Evolutionary conservation across 306 rosid species (phyloP).

Genomic region (Ormosia semicastrata): DNA sequence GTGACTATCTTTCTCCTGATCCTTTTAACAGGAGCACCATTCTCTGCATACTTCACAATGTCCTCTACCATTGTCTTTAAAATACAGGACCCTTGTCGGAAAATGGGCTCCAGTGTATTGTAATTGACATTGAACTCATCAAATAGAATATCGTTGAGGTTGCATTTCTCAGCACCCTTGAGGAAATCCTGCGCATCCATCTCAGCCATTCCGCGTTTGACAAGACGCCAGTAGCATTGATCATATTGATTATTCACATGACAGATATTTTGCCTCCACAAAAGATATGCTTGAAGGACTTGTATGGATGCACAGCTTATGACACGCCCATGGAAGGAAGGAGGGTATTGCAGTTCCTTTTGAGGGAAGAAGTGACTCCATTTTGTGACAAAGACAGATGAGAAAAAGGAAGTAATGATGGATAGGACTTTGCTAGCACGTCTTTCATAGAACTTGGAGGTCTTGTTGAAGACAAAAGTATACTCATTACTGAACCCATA

Average conservation of each 20-base stretch:
- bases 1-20: slow-evolving; percentile 46
- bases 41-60: slow-evolving; percentile 60
- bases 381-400: slow-evolving; percentile 56
- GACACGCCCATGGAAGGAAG: slow-evolving; percentile 63
- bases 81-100: slow-evolving; percentile 80
- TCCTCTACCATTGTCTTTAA: slow-evolving; percentile 57
- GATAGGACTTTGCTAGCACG: slow-evolving; percentile 79
- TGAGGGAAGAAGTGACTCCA: slow-evolving; percentile 66
- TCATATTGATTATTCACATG: slow-evolving; percentile 59
- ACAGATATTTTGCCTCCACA: slow-evolving; percentile 81
- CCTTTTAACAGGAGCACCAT: slow-evolving; percentile 67
- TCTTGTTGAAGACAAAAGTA: slow-evolving; percentile 73
- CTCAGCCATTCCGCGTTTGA: slow-evolving; percentile 57
- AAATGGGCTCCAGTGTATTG: slow-evolving; percentile 50
- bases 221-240: slow-evolving; percentile 71
- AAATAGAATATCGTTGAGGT: slow-evolving; percentile 61
- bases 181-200: slow-evolving; percentile 50
- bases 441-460: slow-evolving; percentile 68
- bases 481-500: slow-evolving; percentile 77
- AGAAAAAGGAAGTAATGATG: slow-evolving; percentile 66
- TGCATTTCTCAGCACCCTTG: slow-evolving; percentile 52
- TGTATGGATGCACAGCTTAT: slow-evolving; percentile 61
- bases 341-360: slow-evolving; percentile 50
- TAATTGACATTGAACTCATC: slow-evolving; percentile 64
- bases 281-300: slow-evolving; percentile 75